Evolutionary conservation across 176 grass and related monocot genomes (phyloP).

Genomic region (Phragmites australis): DNA sequence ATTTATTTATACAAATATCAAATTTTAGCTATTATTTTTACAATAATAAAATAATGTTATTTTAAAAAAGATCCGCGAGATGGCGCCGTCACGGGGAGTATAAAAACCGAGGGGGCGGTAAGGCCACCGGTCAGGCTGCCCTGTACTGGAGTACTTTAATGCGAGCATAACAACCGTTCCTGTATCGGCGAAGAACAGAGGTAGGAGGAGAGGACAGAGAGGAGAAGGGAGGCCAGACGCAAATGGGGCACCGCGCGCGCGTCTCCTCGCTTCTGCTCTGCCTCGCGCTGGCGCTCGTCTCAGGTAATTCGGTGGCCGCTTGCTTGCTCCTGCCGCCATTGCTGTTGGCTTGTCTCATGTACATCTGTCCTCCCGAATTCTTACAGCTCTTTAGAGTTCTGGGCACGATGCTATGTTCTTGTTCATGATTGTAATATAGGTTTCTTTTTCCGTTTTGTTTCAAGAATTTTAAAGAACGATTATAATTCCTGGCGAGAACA

Average conservation of each 20-base stretch:
- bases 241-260: slow-evolving; percentile 31
- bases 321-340: slow-evolving; percentile 18
- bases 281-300: slow-evolving; percentile 33
- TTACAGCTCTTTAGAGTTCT: not conserved
- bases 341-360: not conserved
- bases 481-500: not conserved
- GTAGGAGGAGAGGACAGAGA: not conserved
- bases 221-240: not conserved
- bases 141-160: not conserved
- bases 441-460: not conserved
- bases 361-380: not conserved
- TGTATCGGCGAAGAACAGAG: not conserved
- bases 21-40: too few species aligned
- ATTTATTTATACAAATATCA: too few species aligned
- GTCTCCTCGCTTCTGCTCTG: slow-evolving; percentile 35
- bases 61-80: too few species aligned
- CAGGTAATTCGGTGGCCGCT: slow-evolving; percentile 28
- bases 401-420: not conserved
- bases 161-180: not conserved
- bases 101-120: not conserved
- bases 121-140: not conserved
- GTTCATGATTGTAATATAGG: not conserved
- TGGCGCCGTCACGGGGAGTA: not conserved
- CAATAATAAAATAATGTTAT: too few species aligned
- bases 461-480: not conserved